Evolutionary conservation across 805 yeast species (phyloP), one percentile per base, ranked within the genome.

Genomic region (Maudiozyma serrabonitensis): DNA sequence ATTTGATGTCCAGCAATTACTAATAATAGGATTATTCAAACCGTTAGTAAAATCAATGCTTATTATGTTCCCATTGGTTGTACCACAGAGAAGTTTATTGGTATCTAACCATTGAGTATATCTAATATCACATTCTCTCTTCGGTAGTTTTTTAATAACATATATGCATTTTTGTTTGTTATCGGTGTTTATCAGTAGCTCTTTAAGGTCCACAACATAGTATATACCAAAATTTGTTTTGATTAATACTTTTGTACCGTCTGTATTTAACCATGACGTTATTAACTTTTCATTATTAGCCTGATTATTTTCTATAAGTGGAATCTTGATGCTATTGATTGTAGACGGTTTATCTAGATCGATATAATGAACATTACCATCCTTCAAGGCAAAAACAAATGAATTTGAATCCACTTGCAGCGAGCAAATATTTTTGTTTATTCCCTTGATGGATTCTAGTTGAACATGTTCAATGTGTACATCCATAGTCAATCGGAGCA

Each of bases 331-430:
- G 23, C 63, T 67, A 41, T 71, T 73, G 5, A 85, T 81, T 7
- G 70, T 71, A 35, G 82, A 79, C 1, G 93, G 93, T 46, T 73
- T 72, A 46, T 79, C 81, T 53, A 85, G 66, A 56, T 84, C 80
- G 32, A 86, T 83, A n/a, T 84, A 66, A 54, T 77, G 77, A n/a
- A 85, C 64, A 15, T 72, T 59, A 0, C 84, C 82, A 8, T 73
- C 65, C 45, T 68, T 69, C 49, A 80, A 68, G 0, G 82, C 78
- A 44, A 84, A 66, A 49, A 76, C 73, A 39, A 85, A 72, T 6
- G 76, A 65, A 56, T 84, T 84, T 51, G 73, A 70, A 21, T 73
- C 66, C 6, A 82, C 87, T 16, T 71, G 74, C 45, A 84, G 61
- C n/a, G 75, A 64, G 6, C 69, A 67, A 12, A 84, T 73, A 25